Conservation (phyloP, 202 grass and related monocot genomes). For the Carex arenaria region DNA sequence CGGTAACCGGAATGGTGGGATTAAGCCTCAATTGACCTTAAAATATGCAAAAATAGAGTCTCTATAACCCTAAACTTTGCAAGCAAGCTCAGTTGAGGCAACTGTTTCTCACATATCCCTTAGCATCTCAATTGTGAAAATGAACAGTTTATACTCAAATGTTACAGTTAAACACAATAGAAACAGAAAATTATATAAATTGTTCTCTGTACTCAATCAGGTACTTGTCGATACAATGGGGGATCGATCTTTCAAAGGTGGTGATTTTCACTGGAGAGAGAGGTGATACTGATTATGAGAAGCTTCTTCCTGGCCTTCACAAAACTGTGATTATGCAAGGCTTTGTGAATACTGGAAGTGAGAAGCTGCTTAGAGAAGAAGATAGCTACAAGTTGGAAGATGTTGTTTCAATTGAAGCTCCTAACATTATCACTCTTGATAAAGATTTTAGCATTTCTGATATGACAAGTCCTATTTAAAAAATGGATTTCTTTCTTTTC, state of each 20-base stretch:
- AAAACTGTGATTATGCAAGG: constrained; percentile 57
- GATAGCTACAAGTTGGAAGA: constrained; percentile 54
- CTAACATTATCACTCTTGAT: constrained; percentile 40
- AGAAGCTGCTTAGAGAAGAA: constrained; percentile 55
- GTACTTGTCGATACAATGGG: constrained; percentile 82
- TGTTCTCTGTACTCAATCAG: constrained; percentile 22
- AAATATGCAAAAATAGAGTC: no score
- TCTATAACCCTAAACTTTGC: not conserved
- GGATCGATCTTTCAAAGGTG: constrained; percentile 60
- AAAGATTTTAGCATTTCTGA: constrained; percentile 27
- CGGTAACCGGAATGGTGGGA: not conserved
- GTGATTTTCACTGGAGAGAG: constrained; percentile 57
- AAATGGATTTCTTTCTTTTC: not conserved
- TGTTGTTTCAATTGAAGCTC: constrained; percentile 53
- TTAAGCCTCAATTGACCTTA: not conserved
- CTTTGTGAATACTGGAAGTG: constrained; percentile 45
- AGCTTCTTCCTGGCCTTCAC: constrained; percentile 70
- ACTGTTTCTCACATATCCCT: not conserved
- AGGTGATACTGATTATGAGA: constrained; percentile 78
- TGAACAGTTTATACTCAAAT: not conserved
- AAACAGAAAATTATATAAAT: not conserved
- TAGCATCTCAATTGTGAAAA: not conserved
- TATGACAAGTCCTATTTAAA: constrained; percentile 35
- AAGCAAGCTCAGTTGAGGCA: not conserved
- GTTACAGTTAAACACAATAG: not conserved